Percentiles rank a stretch among this genome's conserved stretches.
These are phyloP conservation scores for Paecilomyces sp. DNA, from an alignment of 2,329 filamentous ascomycete genomes.

Conservation along the genomic window DNA sequence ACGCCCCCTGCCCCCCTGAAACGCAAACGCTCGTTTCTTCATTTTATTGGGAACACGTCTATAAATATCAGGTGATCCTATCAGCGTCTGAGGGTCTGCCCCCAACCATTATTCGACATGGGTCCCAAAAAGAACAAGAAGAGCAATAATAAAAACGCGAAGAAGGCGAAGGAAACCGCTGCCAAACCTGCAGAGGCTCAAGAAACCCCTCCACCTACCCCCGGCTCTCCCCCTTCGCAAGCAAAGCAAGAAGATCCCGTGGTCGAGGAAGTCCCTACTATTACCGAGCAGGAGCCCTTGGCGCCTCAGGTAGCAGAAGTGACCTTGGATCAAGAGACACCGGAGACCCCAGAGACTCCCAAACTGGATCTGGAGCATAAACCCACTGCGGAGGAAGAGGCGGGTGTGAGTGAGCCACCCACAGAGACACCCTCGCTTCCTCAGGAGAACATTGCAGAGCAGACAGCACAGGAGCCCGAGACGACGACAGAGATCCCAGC, in stretches of 20 bases:
- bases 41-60: constrained; percentile 14
- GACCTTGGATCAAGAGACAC: background rate
- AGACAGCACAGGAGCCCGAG: background rate
- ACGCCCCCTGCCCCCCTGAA: background rate
- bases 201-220: background rate
- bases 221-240: background rate
- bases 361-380: constrained; percentile 2
- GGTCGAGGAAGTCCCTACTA: background rate
- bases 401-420: constrained; percentile 1
- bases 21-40: constrained; percentile 1
- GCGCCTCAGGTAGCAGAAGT: background rate
- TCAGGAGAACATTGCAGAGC: background rate
- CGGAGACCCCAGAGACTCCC: background rate
- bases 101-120: background rate
- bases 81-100: background rate
- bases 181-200: background rate
- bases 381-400: constrained; percentile 3
- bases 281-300: background rate
- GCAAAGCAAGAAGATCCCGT: background rate
- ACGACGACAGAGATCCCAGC: background rate
- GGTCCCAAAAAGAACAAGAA: constrained; percentile 6
- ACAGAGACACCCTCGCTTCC: background rate
- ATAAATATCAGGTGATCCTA: constrained; percentile 2
- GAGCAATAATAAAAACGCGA: constrained; percentile 7
- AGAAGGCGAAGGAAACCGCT: constrained; percentile 6